Evolutionary conservation across 441 rosid species (phyloP).

Genomic region (Melianthus villosus): DNA sequence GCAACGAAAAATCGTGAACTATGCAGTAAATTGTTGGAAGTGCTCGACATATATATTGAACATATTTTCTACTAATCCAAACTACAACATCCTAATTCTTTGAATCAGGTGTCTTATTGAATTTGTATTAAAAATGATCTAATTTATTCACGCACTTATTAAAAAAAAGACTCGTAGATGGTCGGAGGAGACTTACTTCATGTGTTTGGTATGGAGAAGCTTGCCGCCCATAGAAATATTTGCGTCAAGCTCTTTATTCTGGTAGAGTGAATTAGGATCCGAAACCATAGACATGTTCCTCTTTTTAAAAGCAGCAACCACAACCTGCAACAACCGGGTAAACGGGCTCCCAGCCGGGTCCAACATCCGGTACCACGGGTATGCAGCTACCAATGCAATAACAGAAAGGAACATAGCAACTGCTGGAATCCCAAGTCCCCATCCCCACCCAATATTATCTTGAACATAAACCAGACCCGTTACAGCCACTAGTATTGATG

Average conservation of each 20-base stretch:
- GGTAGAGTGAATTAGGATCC: slow-evolving; percentile 28
- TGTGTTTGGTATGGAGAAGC: slow-evolving; percentile 46
- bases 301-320: slow-evolving; percentile 52
- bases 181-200: slow-evolving; percentile 30
- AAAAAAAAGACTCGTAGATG: too few species aligned
- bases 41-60: too few species aligned
- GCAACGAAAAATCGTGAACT: too few species aligned
- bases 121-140: too few species aligned
- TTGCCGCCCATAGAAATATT: slow-evolving; percentile 53
- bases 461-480: slow-evolving; percentile 65
- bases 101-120: too few species aligned
- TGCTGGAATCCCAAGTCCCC: slow-evolving; percentile 68
- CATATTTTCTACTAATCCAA: too few species aligned
- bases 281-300: slow-evolving; percentile 25
- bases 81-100: too few species aligned
- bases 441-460: slow-evolving; percentile 74
- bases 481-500: slow-evolving; percentile 66
- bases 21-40: too few species aligned
- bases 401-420: slow-evolving; percentile 46
- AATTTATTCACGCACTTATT: too few species aligned
- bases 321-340: slow-evolving; percentile 52
- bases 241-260: slow-evolving; percentile 51
- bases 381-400: slow-evolving; percentile 44
- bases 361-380: slow-evolving; percentile 44
- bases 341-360: slow-evolving; percentile 68